Percentiles rank a stretch among this genome's conserved stretches.
These are phyloP conservation scores for Biancaea sappan DNA, from an alignment of 306 rosid genomes.

Conservation along the genomic window DNA sequence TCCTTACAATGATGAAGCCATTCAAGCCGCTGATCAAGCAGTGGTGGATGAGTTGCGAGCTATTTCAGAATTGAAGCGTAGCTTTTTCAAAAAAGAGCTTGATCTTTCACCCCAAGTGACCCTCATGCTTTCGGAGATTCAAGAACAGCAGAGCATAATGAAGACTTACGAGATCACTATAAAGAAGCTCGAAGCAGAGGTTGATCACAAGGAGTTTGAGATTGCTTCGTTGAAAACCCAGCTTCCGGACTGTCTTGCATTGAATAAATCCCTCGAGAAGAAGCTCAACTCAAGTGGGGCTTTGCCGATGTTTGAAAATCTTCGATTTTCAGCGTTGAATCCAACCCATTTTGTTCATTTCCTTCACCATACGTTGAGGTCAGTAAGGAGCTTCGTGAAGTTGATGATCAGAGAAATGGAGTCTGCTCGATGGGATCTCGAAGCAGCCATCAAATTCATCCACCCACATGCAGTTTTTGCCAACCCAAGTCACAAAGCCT, in stretches of 20 bases:
- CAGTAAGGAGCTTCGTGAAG: constrained; percentile 60
- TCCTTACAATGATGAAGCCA: constrained; percentile 77
- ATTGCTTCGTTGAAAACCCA: constrained; percentile 40
- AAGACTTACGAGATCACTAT: constrained; percentile 83
- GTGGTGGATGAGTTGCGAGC: constrained; percentile 79
- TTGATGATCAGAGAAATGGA: constrained; percentile 80
- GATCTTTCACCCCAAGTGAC: constrained; percentile 91
- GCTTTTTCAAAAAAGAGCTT: constrained; percentile 71
- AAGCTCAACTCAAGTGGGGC: constrained; percentile 70
- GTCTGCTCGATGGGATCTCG: constrained; percentile 83
- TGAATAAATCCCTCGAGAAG: constrained; percentile 60
- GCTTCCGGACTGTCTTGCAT: constrained; percentile 40
- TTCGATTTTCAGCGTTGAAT: constrained; percentile 43
- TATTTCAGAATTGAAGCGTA: constrained; percentile 73
- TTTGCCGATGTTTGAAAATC: constrained; percentile 57
- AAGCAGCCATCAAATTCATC: constrained; percentile 64
- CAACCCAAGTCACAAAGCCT: constrained; percentile 47
- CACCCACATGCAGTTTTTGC: constrained; percentile 55
- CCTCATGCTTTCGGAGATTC: constrained; percentile 92
- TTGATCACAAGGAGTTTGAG: constrained; percentile 35
- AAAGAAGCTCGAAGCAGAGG: constrained; percentile 67
- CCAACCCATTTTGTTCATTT: constrained; percentile 67
- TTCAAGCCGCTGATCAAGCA: constrained; percentile 79
- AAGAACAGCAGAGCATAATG: constrained; percentile 88
- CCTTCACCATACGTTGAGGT: constrained; percentile 57